Base-by-base conservation (phyloP, 345 rosid species). In the Camelina hispida region DNA sequence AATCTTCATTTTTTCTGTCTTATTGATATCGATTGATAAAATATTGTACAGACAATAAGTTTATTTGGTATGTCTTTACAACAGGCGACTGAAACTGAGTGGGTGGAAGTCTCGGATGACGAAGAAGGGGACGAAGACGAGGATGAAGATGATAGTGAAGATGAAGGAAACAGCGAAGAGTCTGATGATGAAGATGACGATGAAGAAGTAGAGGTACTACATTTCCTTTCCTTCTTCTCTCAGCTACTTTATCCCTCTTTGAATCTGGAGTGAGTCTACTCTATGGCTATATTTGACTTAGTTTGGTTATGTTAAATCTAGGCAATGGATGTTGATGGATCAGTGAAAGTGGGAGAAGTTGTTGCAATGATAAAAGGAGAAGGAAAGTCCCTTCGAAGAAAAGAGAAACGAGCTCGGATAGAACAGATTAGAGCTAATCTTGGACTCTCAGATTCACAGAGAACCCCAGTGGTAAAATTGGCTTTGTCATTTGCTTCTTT, bases 391-490 rank as follows among this genome's bases (percentile, higher is more conserved):
- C 87, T 94, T 17, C 73, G 93, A 44, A 87, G 98, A 84, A 94
- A 94, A 81, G 97, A 94, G 81, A 94, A 91, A 72, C 82, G 97
- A 62, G 85, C 92, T 57, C 89, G 98, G 80, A 91, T 94, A 73
- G 96, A 89, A 83, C 96, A 91, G 84, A 89, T 94, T 67, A 83
- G 98, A 84, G 97, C 91, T 76, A 91, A 85, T 76, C 90, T 94
- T 53, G 97, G 98, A 74, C 97, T 94, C 43, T 91, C 97, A 46
- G 97, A 94, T 88, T 85, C 91, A 62, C 97, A 94, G 68, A 90
- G 97, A 86, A 94, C 61, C 97, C 97, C 98, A 43, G 57, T 63
- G 90, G 97, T 94, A 88, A 62, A 43, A 53, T 73, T 43, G 11
- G 9, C n/a, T 59, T 62, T 17, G 20, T 6, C 16, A 11, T 70